Evolutionary conservation across 495 filamentous ascomycete genomes (phyloP), one percentile per base, ranked within the genome.

Genomic region (Beverwykella pulmonaria): DNA sequence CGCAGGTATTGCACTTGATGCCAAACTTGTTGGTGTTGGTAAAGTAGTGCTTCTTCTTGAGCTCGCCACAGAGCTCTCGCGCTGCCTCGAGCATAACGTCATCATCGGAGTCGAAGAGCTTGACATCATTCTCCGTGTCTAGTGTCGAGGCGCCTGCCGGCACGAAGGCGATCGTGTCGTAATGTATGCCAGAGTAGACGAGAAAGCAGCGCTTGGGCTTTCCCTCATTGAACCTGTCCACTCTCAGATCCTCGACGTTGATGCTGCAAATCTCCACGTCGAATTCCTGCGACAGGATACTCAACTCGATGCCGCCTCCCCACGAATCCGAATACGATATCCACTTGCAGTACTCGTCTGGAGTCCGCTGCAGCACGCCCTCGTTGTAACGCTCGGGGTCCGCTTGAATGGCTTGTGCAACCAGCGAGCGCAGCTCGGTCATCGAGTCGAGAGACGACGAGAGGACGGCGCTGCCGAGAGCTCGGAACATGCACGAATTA

Each of bases 111-210:
- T 88, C 82, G 79, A 96, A 98, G 8, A 91, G 83, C 50, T 90
- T 90, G 25, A 86, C 84, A 69, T 98, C 94, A 56, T 87, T 83
- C 22, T 92, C 86, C 4, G 91, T 81, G 10, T 86, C 82, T 14
- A 83, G 79, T 62, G 85, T 80, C 10, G 88, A 79, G 62, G 81
- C 81, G 47, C 77, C 80, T 54, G 82, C 80, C 8, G 83, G 83
- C 23, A 84, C 82, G 63, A 95, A 82, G 0, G 89, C 90, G 54
- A 97, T 86, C n/a, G 89, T 86, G 75, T 98, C 94, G 75, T 98
- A 98, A 72, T 98, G 94, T 57, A 98, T 93, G 0, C 92, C 92
- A 0, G 90, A 93, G 76, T 97, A 98, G 1, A 97, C 87, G 29
- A 98, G 79, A 39, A 98, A 86, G 75, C 91, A 92, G 29, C 92